These are phyloP conservation scores for Hibiscus tridactylites DNA, from an alignment of 345 rosid species.

Conservation along the genomic window DNA sequence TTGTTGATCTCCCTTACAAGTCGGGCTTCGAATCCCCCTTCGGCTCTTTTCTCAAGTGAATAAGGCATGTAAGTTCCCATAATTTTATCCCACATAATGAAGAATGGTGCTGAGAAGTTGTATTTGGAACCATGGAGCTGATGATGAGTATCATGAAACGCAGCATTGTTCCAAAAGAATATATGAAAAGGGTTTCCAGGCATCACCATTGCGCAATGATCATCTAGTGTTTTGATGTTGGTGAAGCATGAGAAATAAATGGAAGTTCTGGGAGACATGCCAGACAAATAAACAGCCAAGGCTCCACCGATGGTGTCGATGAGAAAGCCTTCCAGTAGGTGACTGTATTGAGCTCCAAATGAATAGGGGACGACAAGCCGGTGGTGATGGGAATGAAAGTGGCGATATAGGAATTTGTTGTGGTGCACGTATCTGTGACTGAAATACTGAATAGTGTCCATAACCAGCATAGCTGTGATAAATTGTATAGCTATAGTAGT, in stretches of 20 bases:
- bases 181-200: constrained; percentile 73
- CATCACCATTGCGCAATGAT: constrained; percentile 69
- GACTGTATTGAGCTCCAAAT: constrained; percentile 67
- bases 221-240: constrained; percentile 63
- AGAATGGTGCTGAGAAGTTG: constrained; percentile 81
- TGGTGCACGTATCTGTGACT: not conserved
- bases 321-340: constrained; percentile 19
- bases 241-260: constrained; percentile 18
- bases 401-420: not conserved
- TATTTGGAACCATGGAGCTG: constrained; percentile 65
- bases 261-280: constrained; percentile 69
- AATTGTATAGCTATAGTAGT: not conserved
- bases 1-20: constrained; percentile 30
- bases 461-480: not conserved
- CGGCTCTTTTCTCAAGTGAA: constrained; percentile 51
- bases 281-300: constrained; percentile 26
- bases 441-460: not conserved
- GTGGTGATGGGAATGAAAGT: not conserved
- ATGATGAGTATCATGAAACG: constrained; percentile 77
- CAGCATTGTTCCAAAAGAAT: constrained; percentile 66
- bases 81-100: constrained; percentile 65
- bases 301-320: not conserved
- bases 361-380: constrained; percentile 4
- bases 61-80: constrained; percentile 77
- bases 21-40: constrained; percentile 61